Evolutionary conservation across 75 land plant species (phyloP), one percentile per base, ranked within the genome.

Genomic region (Pinus taeda): DNA sequence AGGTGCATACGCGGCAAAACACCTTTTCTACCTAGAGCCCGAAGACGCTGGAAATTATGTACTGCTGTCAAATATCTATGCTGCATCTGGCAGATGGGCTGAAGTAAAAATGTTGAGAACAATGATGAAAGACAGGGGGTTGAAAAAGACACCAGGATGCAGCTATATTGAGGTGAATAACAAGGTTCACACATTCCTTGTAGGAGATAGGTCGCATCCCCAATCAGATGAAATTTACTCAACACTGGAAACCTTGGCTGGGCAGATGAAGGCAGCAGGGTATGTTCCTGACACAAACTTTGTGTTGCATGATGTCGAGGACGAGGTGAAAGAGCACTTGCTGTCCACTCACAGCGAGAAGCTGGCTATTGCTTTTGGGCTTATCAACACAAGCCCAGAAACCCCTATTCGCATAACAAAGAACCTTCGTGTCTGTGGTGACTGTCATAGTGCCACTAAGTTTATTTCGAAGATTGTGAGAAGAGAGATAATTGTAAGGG

Each of bases 331-430:
- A n/a, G 71, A 57, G 9, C 56, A 59, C 30, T 55, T 65, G 20
- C 59, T 75, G 11, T 66, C 78, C 14, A 53, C 26, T n/a, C 84
- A 76, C 53, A 75, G 84, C 58, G 85, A 83, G 57, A 75, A 72
- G 84, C 36, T 83, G 21, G 85, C 84, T 58, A 82, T 81, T 76
- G 84, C 85, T 21, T 83, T 59, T 76, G 84, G 78, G 17, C 72
- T 81, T 29, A 39, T 82, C 26, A 82, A 56, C 60, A 82, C 84
- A 74, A 49, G 83, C 37, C 57, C 60, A 14, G 85, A 78, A 24
- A 75, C 69, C 15, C 57, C 74, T 53, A 70, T 83, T 49, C 65
- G 59, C 15, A 53, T 76, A 37, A 73, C 76, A 11, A 81, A 63
- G 42, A 70, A 81, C 49, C 33, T 70, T 39, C 63, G 74, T 9